Evolutionary conservation across 495 filamentous ascomycete genomes (phyloP), one percentile per base, ranked within the genome.

Genomic region (Letharia lupina): DNA sequence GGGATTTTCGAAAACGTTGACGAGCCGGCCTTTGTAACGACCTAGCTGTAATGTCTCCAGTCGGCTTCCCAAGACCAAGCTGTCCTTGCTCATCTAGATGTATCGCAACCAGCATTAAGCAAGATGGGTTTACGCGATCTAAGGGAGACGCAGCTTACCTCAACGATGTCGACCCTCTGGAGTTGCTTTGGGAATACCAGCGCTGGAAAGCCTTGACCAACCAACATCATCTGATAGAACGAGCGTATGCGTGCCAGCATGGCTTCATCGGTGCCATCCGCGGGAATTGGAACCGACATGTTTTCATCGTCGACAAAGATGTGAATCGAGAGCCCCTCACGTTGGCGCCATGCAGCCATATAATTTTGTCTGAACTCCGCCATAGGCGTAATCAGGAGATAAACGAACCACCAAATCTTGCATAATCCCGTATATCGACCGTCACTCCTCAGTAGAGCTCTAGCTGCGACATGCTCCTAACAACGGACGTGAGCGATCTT

Each of bases 41-140:
- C 47, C 47, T 3, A 50, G 47, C 10, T 50, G 47, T 28, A 50
- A 50, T 11, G 47, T 50, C 20, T 7, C 47, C 8, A n/a, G 47
- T 50, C 47, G 47, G 47, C 47, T 50, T 23, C 47, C 47, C 47
- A 50, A 50, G 47, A 50, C 47, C 47, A 50, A 50, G n/a, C 47
- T 50, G n/a, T 50, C 47, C 47, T 23, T 50, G 47, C n/a, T 50
- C 47, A 50, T 50, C 47, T 50, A 23, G 8, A 23, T 50, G 28
- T 11, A 50, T 10, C 6, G 10, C 47, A 23, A 3, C 6, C 47
- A 28, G 8, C n/a, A 3, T 50, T 50, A n/a, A 50, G 47, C 47
- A 28, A 50, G 9, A 50, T 11, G n/a, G 10, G 8, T 1, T 28
- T 23, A 28, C n/a, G 47, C 47, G n/a, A 50, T 50, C n/a, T n/a